These are phyloP conservation scores for Asclepias syriaca DNA, from an alignment of 257 asterid species.

Conservation along the genomic window DNA sequence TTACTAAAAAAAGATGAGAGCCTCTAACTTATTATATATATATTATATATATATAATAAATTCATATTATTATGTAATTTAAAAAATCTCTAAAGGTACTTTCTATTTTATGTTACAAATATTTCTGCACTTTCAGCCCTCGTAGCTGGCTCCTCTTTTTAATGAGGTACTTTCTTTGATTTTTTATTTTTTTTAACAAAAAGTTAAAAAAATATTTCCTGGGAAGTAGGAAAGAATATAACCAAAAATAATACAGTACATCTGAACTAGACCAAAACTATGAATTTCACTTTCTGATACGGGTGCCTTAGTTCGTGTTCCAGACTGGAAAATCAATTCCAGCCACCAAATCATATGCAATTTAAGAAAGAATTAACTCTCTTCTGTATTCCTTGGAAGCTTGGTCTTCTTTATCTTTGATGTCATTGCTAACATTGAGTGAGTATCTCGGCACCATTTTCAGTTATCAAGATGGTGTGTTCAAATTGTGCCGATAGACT, in stretches of 20 bases:
- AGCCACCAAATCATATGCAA: neutral
- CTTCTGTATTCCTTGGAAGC: neutral
- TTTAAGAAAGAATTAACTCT: neutral
- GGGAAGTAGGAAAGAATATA: neutral
- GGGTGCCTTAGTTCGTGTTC: neutral
- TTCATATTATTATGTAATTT: no score
- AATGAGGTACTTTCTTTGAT: no score
- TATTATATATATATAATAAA: no score
- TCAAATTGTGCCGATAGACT: constrained; percentile 97
- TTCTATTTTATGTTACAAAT: no score
- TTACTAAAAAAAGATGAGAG: no score
- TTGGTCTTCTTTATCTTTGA: neutral
- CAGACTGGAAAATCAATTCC: neutral
- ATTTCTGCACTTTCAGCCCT: no score
- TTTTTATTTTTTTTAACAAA: no score
- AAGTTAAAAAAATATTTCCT: no score
- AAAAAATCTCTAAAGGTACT: no score
- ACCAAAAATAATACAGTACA: neutral
- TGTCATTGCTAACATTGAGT: constrained; percentile 47
- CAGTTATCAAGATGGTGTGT: constrained; percentile 79
- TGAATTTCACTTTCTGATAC: neutral
- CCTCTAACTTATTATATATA: no score
- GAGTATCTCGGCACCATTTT: constrained; percentile 77
- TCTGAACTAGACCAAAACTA: neutral
- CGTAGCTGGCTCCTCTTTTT: no score